A percentile compares a stretch with the other conserved stretches of the same genome.
These are phyloP conservation scores for Basipetospora chlamydospora DNA, from an alignment of 2,329 filamentous ascomycete species.

Conservation along the genomic window DNA sequence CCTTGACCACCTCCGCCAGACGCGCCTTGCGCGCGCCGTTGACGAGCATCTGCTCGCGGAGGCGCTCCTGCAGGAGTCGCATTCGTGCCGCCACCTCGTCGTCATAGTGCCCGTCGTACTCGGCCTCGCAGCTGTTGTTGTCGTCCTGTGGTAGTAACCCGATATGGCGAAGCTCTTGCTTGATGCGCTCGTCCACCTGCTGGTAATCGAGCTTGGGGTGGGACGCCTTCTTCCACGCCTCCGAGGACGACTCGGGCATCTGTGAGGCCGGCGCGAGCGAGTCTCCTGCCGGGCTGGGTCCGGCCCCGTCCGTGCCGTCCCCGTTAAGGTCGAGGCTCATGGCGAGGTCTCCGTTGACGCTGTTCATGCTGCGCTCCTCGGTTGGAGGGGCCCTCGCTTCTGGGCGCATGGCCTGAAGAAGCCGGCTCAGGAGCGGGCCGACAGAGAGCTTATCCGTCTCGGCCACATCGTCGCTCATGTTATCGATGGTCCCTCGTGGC, in stretches of 20 bases:
- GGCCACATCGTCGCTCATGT: slow-evolving; percentile 71
- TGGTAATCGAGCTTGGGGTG: slow-evolving; percentile 69
- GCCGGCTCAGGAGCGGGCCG: slow-evolving; percentile 68
- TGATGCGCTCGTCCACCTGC: slow-evolving; percentile 78
- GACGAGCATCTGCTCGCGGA: slow-evolving; percentile 69
- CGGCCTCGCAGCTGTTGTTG: slow-evolving; percentile 33
- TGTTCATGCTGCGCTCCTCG: slow-evolving; percentile 36
- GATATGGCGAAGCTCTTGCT: slow-evolving; percentile 81
- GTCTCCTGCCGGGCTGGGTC: slow-evolving; percentile 21
- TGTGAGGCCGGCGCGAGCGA: slow-evolving; percentile 54
- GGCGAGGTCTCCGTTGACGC: slow-evolving; percentile 35
- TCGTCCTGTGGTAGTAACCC: slow-evolving; percentile 63
- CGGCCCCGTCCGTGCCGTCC: slow-evolving; percentile 25
- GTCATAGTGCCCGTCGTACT: slow-evolving; percentile 82
- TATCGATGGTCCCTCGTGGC: slow-evolving; percentile 70
- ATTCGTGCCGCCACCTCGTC: slow-evolving; percentile 87
- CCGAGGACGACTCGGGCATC: slow-evolving; percentile 63
- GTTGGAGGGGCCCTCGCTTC: slow-evolving; percentile 44
- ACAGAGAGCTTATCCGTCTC: slow-evolving; percentile 83
- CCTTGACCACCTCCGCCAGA: slow-evolving; percentile 73
- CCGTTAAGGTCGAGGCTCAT: slow-evolving; percentile 42
- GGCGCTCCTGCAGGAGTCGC: slow-evolving; percentile 66
- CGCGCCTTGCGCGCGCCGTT: slow-evolving; percentile 86
- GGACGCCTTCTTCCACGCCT: slow-evolving; percentile 64
- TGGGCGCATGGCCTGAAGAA: slow-evolving; percentile 69